Conservation (phyloP, 345 rosid species). For the Aquilaria sinensis region DNA sequence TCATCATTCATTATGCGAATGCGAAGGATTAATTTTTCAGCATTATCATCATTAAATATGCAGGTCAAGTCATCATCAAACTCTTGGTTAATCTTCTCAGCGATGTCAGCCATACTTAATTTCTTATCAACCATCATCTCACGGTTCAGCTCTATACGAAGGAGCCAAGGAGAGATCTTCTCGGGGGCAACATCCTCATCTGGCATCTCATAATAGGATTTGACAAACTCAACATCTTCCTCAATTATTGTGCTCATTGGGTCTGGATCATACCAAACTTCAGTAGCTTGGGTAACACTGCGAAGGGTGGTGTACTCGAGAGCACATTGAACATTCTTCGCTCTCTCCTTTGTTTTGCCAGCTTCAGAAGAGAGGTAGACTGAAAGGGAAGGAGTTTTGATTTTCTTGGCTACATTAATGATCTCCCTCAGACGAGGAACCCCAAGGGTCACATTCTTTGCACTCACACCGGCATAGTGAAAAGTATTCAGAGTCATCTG, state of each 20-base stretch:
- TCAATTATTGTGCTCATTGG: conserved; percentile 87
- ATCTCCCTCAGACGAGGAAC: conserved; percentile 96
- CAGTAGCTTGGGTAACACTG: conserved; percentile 93
- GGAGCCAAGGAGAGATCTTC: conserved; percentile 96
- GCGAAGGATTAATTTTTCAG: conserved; percentile 84
- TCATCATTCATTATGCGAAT: conserved; percentile 96
- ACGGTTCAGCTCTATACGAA: conserved; percentile 92
- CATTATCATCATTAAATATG: conserved; percentile 92
- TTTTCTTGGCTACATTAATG: conserved; percentile 91
- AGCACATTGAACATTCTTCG: conserved; percentile 95
- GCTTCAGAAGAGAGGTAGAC: conserved; percentile 75
- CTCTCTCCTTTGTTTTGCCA: conserved; percentile 78
- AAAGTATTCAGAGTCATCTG: conserved; percentile 99
- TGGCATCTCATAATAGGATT: conserved; percentile 96
- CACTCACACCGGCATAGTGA: conserved; percentile 99
- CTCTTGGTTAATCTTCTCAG: conserved; percentile 91
- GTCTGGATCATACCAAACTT: conserved; percentile 99
- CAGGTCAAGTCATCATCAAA: conserved; percentile 93
- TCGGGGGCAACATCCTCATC: conserved; percentile 95
- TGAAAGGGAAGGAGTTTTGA: conserved; percentile 90
- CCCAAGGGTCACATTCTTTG: conserved; percentile 97
- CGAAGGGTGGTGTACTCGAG: conserved; percentile 94
- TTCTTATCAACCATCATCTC: conserved; percentile 99
- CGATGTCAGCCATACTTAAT: conserved; percentile 91
- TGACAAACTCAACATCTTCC: conserved; percentile 91